Percentiles rank a stretch among this genome's conserved stretches.
These are phyloP conservation scores for Ophiostoma quercus DNA, from an alignment of 2,329 filamentous ascomycete genomes.

Conservation along the genomic window DNA sequence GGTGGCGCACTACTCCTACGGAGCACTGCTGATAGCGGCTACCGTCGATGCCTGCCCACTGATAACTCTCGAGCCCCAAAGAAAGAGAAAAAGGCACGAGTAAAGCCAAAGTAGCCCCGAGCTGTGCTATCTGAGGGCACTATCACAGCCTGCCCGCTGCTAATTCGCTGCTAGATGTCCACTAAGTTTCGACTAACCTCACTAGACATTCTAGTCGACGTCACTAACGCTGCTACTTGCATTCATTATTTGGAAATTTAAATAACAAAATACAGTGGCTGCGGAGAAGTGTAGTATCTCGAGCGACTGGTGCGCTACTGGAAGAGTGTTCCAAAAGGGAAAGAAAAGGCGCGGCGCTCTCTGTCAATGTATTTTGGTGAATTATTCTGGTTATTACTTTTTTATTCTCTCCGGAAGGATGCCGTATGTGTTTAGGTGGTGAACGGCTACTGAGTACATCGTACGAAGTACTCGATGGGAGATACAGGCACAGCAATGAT, in stretches of 20 bases:
- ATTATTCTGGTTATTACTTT: not conserved
- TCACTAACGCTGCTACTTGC: not conserved
- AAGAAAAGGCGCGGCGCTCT: slow-evolving; percentile 21
- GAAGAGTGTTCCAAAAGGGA: slow-evolving; percentile 19
- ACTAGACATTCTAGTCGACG: not conserved
- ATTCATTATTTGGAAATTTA: too few species aligned
- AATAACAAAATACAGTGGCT: not conserved
- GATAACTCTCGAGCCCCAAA: too few species aligned
- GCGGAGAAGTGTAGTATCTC: slow-evolving; percentile 5
- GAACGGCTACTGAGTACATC: not conserved
- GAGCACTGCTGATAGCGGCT: not conserved
- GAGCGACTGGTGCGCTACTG: not conserved
- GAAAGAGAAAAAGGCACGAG: too few species aligned
- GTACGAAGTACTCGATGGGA: too few species aligned
- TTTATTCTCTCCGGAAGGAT: slow-evolving; percentile 2
- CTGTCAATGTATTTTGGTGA: not conserved
- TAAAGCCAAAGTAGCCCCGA: not conserved
- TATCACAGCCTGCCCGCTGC: not conserved
- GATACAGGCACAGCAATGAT: not conserved
- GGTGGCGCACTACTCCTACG: not conserved
- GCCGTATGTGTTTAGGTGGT: not conserved
- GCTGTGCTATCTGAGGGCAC: not conserved
- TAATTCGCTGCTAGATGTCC: not conserved
- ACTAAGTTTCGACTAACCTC: not conserved
- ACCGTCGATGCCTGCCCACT: not conserved